These are phyloP conservation scores for Trichocladium uniseriatum DNA, from an alignment of 495 filamentous ascomycete species.

Conservation along the genomic window DNA sequence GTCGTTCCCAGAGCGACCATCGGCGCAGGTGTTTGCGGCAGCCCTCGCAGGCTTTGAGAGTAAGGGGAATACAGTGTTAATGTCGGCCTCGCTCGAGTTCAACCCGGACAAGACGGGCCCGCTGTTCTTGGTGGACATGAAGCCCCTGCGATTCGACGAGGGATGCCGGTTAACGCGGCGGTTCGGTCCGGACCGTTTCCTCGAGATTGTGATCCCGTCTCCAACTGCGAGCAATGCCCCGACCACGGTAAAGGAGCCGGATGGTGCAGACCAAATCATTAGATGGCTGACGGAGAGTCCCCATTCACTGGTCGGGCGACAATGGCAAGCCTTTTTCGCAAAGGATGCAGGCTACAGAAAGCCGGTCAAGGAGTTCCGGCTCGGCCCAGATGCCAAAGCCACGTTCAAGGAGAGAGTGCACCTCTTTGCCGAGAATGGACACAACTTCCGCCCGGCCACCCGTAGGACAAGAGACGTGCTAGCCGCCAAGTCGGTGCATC, in stretches of 20 bases:
- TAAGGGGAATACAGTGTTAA: slow-evolving; percentile 26
- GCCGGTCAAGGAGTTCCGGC: slow-evolving; percentile 25
- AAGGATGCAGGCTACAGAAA: slow-evolving; percentile 32
- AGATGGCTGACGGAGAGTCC: slow-evolving; percentile 29
- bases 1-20: slow-evolving; percentile 31
- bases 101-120: slow-evolving; percentile 27
- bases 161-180: slow-evolving; percentile 35
- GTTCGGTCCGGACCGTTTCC: slow-evolving; percentile 40
- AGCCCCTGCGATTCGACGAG: slow-evolving; percentile 32
- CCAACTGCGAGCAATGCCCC: slow-evolving; percentile 11
- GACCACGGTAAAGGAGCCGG: slow-evolving; percentile 15
- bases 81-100: slow-evolving; percentile 27
- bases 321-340: slow-evolving; percentile 39
- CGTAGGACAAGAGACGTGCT: slow-evolving; percentile 2
- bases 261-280: slow-evolving; percentile 28
- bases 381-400: slow-evolving; percentile 27
- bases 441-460: slow-evolving; percentile 19
- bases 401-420: slow-evolving; percentile 33
- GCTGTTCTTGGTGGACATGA: slow-evolving; percentile 30
- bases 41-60: slow-evolving; percentile 28
- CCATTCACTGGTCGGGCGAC: slow-evolving; percentile 35
- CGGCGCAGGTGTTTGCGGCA: slow-evolving; percentile 28
- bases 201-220: slow-evolving; percentile 36
- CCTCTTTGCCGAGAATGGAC: slow-evolving; percentile 38
- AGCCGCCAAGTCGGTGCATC: slow-evolving; percentile 11